A percentile compares a stretch with the other conserved stretches of the same genome.
phyloP scores from a whole-genome alignment of 192 early-diverging fungal genomes.

The Lobosporangium transversale region DNA sequence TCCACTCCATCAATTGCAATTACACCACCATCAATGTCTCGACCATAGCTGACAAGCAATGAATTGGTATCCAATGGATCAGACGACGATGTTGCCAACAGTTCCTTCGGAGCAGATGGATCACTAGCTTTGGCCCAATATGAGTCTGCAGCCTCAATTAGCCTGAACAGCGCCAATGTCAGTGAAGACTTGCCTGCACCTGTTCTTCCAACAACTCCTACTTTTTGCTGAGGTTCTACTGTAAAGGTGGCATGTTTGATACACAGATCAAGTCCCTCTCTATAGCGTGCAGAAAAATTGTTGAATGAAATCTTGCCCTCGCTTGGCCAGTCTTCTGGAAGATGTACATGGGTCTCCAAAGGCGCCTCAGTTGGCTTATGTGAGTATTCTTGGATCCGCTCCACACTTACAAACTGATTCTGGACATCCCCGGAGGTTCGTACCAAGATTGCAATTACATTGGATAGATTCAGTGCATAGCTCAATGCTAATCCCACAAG shows the following conservation, averaged over 20 bases:
- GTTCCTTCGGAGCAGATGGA: neutral
- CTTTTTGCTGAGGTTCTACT: slow-evolving; percentile 19
- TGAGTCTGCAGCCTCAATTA: slow-evolving; percentile 48
- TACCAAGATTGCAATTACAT: slow-evolving; percentile 63
- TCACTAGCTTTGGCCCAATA: slow-evolving; percentile 19
- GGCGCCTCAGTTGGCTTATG: slow-evolving; percentile 86
- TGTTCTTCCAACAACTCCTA: slow-evolving; percentile 53
- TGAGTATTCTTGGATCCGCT: slow-evolving; percentile 82
- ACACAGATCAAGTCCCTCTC: slow-evolving; percentile 46
- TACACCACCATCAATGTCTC: slow-evolving; percentile 53
- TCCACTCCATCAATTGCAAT: slow-evolving; percentile 81
- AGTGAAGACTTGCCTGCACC: slow-evolving; percentile 52
- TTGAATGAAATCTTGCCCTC: slow-evolving; percentile 28
- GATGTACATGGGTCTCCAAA: slow-evolving; percentile 63
- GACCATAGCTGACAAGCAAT: too few species aligned
- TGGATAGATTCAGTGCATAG: slow-evolving; percentile 71
- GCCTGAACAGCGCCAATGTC: slow-evolving; percentile 51
- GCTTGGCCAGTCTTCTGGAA: slow-evolving; percentile 62
- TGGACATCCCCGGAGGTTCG: slow-evolving; percentile 76
- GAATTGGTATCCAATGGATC: too few species aligned
- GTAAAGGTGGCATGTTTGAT: slow-evolving; percentile 59
- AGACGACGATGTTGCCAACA: neutral
- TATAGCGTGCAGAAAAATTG: slow-evolving; percentile 32
- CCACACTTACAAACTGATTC: slow-evolving; percentile 83
- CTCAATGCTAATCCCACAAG: slow-evolving; percentile 71